Percentiles rank a stretch among this genome's conserved stretches.
These are phyloP conservation scores for Tylopilus vinaceipallidus DNA, from an alignment of 768 basidiomycete species.

Conservation along the genomic window DNA sequence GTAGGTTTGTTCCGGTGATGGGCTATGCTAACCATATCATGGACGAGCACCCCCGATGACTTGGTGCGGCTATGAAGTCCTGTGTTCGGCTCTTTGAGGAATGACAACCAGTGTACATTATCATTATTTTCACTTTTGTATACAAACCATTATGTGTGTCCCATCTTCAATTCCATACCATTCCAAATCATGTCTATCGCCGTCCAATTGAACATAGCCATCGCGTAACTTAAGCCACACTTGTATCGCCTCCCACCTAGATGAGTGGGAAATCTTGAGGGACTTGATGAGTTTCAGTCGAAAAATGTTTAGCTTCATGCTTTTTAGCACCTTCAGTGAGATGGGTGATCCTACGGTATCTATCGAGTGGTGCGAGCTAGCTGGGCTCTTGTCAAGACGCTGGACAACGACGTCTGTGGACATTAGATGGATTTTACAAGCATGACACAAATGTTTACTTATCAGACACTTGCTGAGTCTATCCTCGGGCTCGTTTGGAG, in stretches of 20 bases:
- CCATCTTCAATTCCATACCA: conserved; percentile 73
- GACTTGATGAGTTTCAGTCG: conserved; percentile 62
- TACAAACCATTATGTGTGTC: conserved; percentile 34
- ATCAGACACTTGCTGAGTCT: conserved; percentile 63
- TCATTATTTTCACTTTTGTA: conserved; percentile 13
- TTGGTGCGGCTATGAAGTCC: conserved; percentile 8
- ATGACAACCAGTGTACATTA: neutral
- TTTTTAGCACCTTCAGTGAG: conserved; percentile 57
- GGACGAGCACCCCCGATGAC: conserved; percentile 9
- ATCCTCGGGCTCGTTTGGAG: conserved; percentile 35
- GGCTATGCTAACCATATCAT: conserved; percentile 1
- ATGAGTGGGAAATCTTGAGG: conserved; percentile 29
- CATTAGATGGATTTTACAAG: conserved; percentile 5
- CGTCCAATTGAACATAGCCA: conserved; percentile 46
- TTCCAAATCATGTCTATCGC: conserved; percentile 53
- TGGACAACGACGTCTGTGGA: conserved; percentile 33
- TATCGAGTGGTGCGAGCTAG: conserved; percentile 19
- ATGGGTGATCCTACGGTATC: conserved; percentile 20
- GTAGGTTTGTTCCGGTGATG: conserved; percentile 9
- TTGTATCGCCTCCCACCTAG: conserved; percentile 33
- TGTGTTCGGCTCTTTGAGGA: conserved; percentile 5
- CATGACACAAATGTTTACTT: conserved; percentile 38
- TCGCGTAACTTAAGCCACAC: conserved; percentile 61
- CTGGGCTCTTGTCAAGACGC: conserved; percentile 18
- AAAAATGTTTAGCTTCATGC: conserved; percentile 64